Evolutionary conservation across 768 basidiomycete genomes (phyloP).

Genomic region (Gyrodon lividus): DNA sequence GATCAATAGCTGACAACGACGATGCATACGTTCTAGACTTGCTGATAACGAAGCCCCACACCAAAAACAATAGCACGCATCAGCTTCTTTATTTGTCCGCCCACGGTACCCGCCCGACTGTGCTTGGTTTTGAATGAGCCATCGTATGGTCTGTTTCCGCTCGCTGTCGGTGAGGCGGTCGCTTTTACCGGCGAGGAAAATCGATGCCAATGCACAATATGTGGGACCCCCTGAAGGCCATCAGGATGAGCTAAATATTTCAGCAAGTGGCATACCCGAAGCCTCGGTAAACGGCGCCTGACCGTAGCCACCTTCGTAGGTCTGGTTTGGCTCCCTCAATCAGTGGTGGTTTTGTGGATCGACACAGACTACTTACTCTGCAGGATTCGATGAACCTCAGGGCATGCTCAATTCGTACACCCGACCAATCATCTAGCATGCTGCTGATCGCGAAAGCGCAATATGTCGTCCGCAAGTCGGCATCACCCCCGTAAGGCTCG

Average conservation of each 20-base stretch:
- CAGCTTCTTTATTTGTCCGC: conserved; percentile 81
- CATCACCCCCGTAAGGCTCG: conserved; percentile 64
- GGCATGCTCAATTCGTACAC: conserved; percentile 60
- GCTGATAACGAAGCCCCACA: conserved; percentile 80
- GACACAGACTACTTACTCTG: conserved; percentile 47
- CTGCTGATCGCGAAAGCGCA: conserved; percentile 83
- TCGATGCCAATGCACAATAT: conserved; percentile 83
- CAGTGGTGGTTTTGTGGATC: not conserved
- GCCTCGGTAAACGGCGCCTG: conserved; percentile 81
- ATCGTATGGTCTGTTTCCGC: conserved; percentile 59
- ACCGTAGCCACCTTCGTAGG: conserved; percentile 92
- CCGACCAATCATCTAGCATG: conserved; percentile 80
- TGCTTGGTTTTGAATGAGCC: conserved; percentile 72
- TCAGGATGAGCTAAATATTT: not conserved
- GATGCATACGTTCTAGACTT: conserved; percentile 18
- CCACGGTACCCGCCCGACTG: conserved; percentile 80
- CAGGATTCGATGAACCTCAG: conserved; percentile 67
- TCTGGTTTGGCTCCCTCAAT: conserved; percentile 43
- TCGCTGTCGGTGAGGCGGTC: conserved; percentile 35
- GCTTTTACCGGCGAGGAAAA: conserved; percentile 47
- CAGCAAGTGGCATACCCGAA: conserved; percentile 54
- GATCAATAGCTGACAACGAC: not conserved
- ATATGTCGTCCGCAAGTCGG: conserved; percentile 81
- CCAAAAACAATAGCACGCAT: conserved; percentile 98
- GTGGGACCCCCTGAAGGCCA: conserved; percentile 77